These are phyloP conservation scores for Sporisorium reilianum DNA, from an alignment of 1,284 basidiomycete genomes.

Conservation along the genomic window DNA sequence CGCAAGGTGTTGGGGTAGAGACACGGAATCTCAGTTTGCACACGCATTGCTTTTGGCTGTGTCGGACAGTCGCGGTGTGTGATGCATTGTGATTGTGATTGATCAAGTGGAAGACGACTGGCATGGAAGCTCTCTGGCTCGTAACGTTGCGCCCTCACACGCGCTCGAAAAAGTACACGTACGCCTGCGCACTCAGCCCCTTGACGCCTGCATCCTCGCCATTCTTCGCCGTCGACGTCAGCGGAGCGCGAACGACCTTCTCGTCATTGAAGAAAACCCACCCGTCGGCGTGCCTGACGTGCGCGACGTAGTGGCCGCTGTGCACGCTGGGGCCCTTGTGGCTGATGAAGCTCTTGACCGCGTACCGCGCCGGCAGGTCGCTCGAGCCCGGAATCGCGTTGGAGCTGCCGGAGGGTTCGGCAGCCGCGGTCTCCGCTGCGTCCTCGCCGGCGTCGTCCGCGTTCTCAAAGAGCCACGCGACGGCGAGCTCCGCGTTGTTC, in stretches of 20 bases:
- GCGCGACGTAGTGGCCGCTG: slow-evolving; percentile 92
- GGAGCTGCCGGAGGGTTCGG: slow-evolving; percentile 10
- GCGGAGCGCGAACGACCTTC: slow-evolving; percentile 53
- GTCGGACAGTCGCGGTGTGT: neutral
- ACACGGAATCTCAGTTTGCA: no score
- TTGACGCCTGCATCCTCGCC: slow-evolving; percentile 46
- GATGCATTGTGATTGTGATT: neutral
- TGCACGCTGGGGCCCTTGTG: slow-evolving; percentile 83
- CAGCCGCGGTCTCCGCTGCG: slow-evolving; percentile 4
- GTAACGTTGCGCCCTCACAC: slow-evolving; percentile 2
- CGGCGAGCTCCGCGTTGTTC: slow-evolving; percentile 83
- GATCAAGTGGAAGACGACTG: neutral
- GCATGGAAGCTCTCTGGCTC: no score
- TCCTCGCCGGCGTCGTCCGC: slow-evolving; percentile 85
- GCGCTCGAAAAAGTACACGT: slow-evolving; percentile 60
- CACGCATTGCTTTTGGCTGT: no score
- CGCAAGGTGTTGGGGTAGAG: slow-evolving; percentile 82
- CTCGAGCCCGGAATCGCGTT: slow-evolving; percentile 54
- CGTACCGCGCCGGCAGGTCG: slow-evolving; percentile 80
- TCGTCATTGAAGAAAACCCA: slow-evolving; percentile 61
- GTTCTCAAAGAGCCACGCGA: slow-evolving; percentile 98
- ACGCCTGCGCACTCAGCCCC: slow-evolving; percentile 47
- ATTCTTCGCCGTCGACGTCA: slow-evolving; percentile 21
- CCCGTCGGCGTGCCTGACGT: slow-evolving; percentile 73
- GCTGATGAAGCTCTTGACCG: slow-evolving; percentile 90